Percentiles rank a stretch among this genome's conserved stretches.
These are phyloP conservation scores for Yarrowia deformans DNA, from an alignment of 805 yeast genomes.

Conservation along the genomic window DNA sequence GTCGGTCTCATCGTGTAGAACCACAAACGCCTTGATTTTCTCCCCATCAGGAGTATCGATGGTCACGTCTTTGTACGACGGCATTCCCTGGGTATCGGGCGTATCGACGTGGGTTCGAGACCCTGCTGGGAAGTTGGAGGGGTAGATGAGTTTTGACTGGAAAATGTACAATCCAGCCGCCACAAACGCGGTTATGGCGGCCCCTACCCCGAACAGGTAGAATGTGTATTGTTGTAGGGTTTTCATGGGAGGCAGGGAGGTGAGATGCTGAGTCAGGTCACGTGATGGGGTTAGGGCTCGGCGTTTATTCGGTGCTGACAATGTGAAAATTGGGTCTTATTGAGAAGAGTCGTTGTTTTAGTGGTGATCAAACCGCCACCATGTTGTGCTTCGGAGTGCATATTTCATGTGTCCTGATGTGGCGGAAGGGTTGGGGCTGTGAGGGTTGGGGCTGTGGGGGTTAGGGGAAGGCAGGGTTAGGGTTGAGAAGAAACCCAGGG, in stretches of 20 bases:
- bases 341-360: too few relatives aligned
- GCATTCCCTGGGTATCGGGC: constrained; percentile 73
- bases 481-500: too few relatives aligned
- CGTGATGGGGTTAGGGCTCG: too few relatives aligned
- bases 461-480: too few relatives aligned
- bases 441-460: not conserved
- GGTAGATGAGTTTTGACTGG: constrained; percentile 79
- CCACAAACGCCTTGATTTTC: constrained; percentile 66
- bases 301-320: too few relatives aligned
- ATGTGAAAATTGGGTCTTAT: too few relatives aligned
- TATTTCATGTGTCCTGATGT: too few relatives aligned
- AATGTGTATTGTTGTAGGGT: constrained; percentile 6
- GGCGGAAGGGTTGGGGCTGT: not conserved
- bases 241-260: not conserved
- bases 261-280: too few relatives aligned
- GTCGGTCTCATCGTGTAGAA: constrained; percentile 55
- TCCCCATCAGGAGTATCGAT: constrained; percentile 76
- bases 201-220: constrained; percentile 23
- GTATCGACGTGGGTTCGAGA: constrained; percentile 69
- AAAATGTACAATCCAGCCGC: constrained; percentile 45
- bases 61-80: constrained; percentile 62
- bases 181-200: constrained; percentile 40
- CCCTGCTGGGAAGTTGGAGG: constrained; percentile 80
- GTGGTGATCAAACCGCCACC: too few relatives aligned
- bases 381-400: too few relatives aligned